Percentiles rank a stretch among this genome's conserved stretches.
These are phyloP conservation scores for Metschnikowia gelsemii DNA, from an alignment of 805 yeast genomes.

Conservation along the genomic window DNA sequence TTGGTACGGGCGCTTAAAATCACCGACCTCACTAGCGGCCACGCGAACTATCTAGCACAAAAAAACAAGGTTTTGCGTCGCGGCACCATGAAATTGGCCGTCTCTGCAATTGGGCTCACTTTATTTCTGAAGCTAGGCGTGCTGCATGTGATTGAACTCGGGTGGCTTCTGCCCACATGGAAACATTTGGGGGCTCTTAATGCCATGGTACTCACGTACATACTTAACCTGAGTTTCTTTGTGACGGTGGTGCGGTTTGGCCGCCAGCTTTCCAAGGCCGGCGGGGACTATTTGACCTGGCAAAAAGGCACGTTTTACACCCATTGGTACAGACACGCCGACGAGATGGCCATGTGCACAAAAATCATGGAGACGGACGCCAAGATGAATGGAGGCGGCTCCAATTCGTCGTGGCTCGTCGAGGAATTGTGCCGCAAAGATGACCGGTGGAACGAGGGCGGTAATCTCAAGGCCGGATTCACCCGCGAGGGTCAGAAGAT, in stretches of 20 bases:
- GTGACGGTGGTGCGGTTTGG: constrained; percentile 43
- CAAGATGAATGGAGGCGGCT: constrained; percentile 42
- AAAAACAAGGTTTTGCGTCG: constrained; percentile 30
- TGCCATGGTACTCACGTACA: constrained; percentile 41
- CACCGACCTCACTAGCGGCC: constrained; percentile 62
- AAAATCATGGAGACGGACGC: constrained; percentile 66
- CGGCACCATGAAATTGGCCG: constrained; percentile 33
- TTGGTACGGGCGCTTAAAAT: constrained; percentile 54
- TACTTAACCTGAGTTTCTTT: constrained; percentile 42
- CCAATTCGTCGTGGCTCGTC: constrained; percentile 30
- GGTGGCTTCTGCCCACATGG: constrained; percentile 38
- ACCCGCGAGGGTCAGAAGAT: constrained; percentile 39
- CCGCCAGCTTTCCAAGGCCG: constrained; percentile 40
- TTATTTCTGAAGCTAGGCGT: constrained; percentile 44
- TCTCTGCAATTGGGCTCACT: constrained; percentile 34
- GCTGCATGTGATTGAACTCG: constrained; percentile 38
- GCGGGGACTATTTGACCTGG: constrained; percentile 61
- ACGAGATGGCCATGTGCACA: constrained; percentile 66
- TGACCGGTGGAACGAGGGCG: constrained; percentile 27
- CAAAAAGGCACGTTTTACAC: constrained; percentile 61
- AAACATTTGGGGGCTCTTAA: constrained; percentile 46
- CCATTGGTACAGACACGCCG: constrained; percentile 63
- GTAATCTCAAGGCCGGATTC: constrained; percentile 34
- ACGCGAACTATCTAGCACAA: constrained; percentile 45
- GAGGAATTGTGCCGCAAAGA: constrained; percentile 39